Percentiles rank a stretch among this genome's conserved stretches.
Evolutionary conservation across 2,329 filamentous ascomycete genomes (phyloP).

Genomic region (Leptographium lundbergii): DNA sequence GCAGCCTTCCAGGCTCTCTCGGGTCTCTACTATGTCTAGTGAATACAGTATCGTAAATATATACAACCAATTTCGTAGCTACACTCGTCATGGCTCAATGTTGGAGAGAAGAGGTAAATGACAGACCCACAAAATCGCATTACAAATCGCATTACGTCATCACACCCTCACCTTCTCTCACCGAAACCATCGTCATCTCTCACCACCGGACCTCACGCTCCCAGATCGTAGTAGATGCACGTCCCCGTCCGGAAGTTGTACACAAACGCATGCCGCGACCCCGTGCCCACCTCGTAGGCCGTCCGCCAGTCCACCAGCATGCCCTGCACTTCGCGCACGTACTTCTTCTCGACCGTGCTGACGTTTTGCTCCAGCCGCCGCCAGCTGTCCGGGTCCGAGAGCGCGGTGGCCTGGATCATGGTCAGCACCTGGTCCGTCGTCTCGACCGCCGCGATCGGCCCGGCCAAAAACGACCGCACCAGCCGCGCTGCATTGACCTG

Average conservation of each 20-base stretch:
- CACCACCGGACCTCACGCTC: slow-evolving; percentile 18
- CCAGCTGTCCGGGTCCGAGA: slow-evolving; percentile 79
- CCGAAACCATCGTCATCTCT: background rate
- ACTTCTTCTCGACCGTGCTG: slow-evolving; percentile 65
- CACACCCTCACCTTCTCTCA: background rate
- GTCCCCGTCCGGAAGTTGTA: slow-evolving; percentile 83
- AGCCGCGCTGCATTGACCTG: slow-evolving; percentile 46
- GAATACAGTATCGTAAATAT: too few species aligned
- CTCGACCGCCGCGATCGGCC: slow-evolving; percentile 78
- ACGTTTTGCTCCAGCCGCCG: slow-evolving; percentile 66
- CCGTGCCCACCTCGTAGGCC: slow-evolving; percentile 40
- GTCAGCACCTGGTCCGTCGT: slow-evolving; percentile 75
- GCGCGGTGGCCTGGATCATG: slow-evolving; percentile 56
- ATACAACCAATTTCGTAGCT: background rate
- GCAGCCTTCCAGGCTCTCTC: too few species aligned
- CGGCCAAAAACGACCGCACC: slow-evolving; percentile 58
- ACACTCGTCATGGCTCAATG: too few species aligned
- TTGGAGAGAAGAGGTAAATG: too few species aligned
- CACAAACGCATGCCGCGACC: slow-evolving; percentile 64
- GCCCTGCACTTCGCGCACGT: slow-evolving; percentile 71
- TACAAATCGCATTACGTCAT: background rate
- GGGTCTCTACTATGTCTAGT: too few species aligned
- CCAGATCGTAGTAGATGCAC: slow-evolving; percentile 76
- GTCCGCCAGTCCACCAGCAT: slow-evolving; percentile 52
- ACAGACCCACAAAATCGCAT: too few species aligned